Conservation (phyloP, 306 rosid genomes). For the Geum urbanum region DNA sequence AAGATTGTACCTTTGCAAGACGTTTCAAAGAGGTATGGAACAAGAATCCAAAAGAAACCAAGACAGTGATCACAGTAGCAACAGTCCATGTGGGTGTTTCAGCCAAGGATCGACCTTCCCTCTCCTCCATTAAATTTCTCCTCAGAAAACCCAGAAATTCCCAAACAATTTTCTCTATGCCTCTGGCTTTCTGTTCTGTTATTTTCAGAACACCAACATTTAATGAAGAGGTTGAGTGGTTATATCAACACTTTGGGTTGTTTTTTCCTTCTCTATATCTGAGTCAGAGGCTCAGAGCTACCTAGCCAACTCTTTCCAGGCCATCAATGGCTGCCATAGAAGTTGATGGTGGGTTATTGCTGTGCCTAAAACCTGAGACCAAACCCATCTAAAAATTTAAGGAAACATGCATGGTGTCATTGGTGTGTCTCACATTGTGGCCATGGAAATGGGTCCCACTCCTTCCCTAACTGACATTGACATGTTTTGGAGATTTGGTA, state of each 20-base stretch:
- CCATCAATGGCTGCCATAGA: slow-evolving; percentile 28
- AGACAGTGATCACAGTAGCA: slow-evolving; percentile 60
- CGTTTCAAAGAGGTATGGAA: slow-evolving; percentile 46
- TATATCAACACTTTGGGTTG: background rate
- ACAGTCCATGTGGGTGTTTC: slow-evolving; percentile 89
- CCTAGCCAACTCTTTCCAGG: slow-evolving; percentile 15
- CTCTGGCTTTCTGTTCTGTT: slow-evolving; percentile 2
- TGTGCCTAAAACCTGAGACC: slow-evolving; percentile 29
- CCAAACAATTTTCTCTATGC: slow-evolving; percentile 12
- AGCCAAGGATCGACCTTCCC: slow-evolving; percentile 61
- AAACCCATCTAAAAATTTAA: slow-evolving; percentile 21
- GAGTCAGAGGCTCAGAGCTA: background rate
- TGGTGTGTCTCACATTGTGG: slow-evolving; percentile 20
- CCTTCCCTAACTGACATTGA: slow-evolving; percentile 17
- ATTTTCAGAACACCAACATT: slow-evolving; percentile 2
- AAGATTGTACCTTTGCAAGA: slow-evolving; percentile 44
- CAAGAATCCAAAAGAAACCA: slow-evolving; percentile 63
- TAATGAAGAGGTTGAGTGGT: background rate
- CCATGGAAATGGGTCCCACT: slow-evolving; percentile 34
- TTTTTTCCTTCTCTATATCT: background rate
- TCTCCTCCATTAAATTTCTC: slow-evolving; percentile 38
- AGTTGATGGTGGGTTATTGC: slow-evolving; percentile 31
- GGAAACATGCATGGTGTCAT: slow-evolving; percentile 32
- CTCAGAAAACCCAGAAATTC: background rate
- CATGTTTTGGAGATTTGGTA: slow-evolving; percentile 5